Evolutionary conservation across 345 rosid genomes (phyloP).

Genomic region (Mallotus nudiflorus): DNA sequence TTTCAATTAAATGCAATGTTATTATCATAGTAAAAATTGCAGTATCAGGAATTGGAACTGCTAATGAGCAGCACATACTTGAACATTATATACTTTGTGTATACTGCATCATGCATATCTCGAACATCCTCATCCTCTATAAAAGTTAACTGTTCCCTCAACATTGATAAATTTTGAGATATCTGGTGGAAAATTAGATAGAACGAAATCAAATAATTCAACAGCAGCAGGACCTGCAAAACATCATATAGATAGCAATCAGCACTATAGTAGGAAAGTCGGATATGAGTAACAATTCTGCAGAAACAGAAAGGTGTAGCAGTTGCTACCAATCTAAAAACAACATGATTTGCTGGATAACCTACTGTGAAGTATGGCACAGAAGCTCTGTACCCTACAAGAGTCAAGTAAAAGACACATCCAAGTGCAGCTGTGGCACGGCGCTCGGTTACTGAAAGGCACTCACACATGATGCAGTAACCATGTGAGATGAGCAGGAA

Average conservation of each 20-base stretch:
- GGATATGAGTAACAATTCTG: background rate
- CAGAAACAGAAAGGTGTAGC: slow-evolving; percentile 6
- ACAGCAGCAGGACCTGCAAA: slow-evolving; percentile 71
- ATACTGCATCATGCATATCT: slow-evolving; percentile 79
- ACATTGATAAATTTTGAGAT: slow-evolving; percentile 62
- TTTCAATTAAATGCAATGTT: slow-evolving; percentile 1
- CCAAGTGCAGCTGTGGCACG: slow-evolving; percentile 84
- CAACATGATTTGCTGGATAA: slow-evolving; percentile 8
- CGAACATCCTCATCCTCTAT: slow-evolving; percentile 84
- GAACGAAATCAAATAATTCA: slow-evolving; percentile 78
- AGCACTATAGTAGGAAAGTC: background rate
- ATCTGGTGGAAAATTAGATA: slow-evolving; percentile 80
- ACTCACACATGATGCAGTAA: slow-evolving; percentile 85
- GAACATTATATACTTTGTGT: slow-evolving; percentile 78
- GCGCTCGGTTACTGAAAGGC: slow-evolving; percentile 70
- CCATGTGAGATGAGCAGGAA: slow-evolving; percentile 93
- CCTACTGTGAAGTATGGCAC: slow-evolving; percentile 88
- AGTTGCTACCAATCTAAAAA: background rate
- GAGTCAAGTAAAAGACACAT: slow-evolving; percentile 79
- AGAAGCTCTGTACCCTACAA: slow-evolving; percentile 92
- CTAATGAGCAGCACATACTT: slow-evolving; percentile 48
- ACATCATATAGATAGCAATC: slow-evolving; percentile 8
- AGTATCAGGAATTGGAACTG: background rate
- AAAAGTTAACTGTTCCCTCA: slow-evolving; percentile 67
- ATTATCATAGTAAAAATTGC: background rate